phyloP scores from a whole-genome alignment of 2,329 filamentous ascomycete species.

The Fusarium pseudonygamai region DNA sequence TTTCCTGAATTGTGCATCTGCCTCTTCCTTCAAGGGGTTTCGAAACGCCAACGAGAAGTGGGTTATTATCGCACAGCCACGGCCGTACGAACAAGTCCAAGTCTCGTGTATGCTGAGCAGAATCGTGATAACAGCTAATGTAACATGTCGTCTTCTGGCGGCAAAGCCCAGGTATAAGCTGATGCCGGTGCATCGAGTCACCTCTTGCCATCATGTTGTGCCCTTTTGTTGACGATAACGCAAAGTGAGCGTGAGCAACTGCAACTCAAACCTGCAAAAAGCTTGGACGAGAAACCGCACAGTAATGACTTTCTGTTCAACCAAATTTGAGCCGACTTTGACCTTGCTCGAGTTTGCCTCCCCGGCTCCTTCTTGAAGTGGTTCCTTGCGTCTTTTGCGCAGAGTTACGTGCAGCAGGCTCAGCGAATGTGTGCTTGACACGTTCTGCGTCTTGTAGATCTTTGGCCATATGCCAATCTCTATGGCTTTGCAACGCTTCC shows the following conservation, averaged over 20 bases:
- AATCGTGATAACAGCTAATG: conserved; percentile 1
- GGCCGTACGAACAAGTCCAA: conserved; percentile 7
- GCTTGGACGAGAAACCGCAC: not conserved
- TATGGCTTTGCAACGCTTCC: conserved; percentile 76
- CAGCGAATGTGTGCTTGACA: conserved; percentile 58
- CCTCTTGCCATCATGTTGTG: not conserved
- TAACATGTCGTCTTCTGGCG: not conserved
- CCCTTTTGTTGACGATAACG: not conserved
- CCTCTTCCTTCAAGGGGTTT: conserved; percentile 2
- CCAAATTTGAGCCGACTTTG: conserved; percentile 70
- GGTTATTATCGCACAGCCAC: conserved; percentile 5
- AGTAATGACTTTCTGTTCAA: conserved; percentile 46
- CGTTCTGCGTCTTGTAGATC: conserved; percentile 76
- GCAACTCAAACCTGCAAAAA: not conserved
- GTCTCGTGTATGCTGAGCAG: conserved; percentile 5
- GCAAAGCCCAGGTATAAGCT: not conserved
- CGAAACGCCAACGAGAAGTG: conserved; percentile 5
- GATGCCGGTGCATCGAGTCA: not conserved
- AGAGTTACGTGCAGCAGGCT: conserved; percentile 46
- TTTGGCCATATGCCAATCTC: conserved; percentile 95
- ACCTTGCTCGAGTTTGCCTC: conserved; percentile 61
- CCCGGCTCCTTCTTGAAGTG: conserved; percentile 53
- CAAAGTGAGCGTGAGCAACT: not conserved
- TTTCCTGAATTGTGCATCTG: conserved; percentile 25
- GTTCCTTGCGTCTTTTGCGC: conserved; percentile 46